These are phyloP conservation scores for Candida vartiovaarae DNA, from an alignment of 805 yeast species.

Conservation along the genomic window DNA sequence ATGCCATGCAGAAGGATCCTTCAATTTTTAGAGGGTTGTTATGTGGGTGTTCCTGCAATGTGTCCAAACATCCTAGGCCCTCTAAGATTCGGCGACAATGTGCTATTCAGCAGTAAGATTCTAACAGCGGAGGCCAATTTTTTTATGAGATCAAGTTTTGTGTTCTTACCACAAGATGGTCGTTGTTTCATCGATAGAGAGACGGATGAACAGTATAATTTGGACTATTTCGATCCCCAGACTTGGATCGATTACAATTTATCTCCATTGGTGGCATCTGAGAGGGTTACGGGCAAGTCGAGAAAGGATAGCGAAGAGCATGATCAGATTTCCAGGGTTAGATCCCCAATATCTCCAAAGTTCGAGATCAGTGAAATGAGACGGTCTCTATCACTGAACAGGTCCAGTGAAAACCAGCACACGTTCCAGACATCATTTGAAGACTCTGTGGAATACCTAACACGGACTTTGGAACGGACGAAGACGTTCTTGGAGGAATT, in stretches of 20 bases:
- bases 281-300: conserved; percentile 12
- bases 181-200: conserved; percentile 59
- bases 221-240: conserved; percentile 76
- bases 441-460: conserved; percentile 59
- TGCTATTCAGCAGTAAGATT: conserved; percentile 64
- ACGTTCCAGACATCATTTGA: conserved; percentile 29
- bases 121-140: conserved; percentile 78
- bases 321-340: neutral
- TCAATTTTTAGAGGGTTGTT: conserved; percentile 64
- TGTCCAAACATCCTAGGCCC: conserved; percentile 88
- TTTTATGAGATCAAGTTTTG: conserved; percentile 79
- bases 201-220: conserved; percentile 49
- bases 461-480: conserved; percentile 53
- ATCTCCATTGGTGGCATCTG: conserved; percentile 58
- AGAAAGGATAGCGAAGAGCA: conserved; percentile 6
- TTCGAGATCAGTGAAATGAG: conserved; percentile 13
- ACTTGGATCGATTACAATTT: conserved; percentile 73
- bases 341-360: conserved; percentile 2
- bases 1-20: conserved; percentile 64
- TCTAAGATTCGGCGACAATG: conserved; percentile 71
- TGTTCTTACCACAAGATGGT: conserved; percentile 72
- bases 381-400: conserved; percentile 11
- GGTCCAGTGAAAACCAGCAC: conserved; percentile 4
- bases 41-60: conserved; percentile 78
- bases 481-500: conserved; percentile 51